phyloP scores from a whole-genome alignment of 75 land plant species.

The Cunninghamia lanceolata region DNA sequence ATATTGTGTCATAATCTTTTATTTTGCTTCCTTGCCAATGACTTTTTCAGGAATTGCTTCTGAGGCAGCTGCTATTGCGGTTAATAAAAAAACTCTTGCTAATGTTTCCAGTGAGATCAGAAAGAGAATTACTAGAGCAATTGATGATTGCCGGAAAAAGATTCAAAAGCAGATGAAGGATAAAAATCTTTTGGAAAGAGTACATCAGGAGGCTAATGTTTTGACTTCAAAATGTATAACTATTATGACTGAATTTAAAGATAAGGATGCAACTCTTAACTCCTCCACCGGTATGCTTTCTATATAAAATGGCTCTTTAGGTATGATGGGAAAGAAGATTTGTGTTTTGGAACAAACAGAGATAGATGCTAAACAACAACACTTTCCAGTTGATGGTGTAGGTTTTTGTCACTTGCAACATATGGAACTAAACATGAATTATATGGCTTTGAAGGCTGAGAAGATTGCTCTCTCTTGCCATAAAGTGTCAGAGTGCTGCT shows the following conservation, averaged over 20 bases:
- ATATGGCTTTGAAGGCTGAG: slow-evolving; percentile 5
- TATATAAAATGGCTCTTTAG: neutral
- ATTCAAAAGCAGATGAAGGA: slow-evolving; percentile 7
- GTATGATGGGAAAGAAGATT: neutral
- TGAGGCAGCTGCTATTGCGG: slow-evolving; percentile 32
- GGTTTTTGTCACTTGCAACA: neutral
- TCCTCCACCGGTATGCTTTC: neutral
- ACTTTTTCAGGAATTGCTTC: slow-evolving; percentile 25
- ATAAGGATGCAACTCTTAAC: neutral
- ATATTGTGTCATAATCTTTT: neutral
- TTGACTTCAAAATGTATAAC: too few species aligned
- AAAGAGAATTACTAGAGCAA: slow-evolving; percentile 28
- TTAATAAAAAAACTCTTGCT: slow-evolving; percentile 33
- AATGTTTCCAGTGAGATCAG: slow-evolving; percentile 36
- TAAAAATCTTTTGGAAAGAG: neutral
- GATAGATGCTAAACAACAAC: neutral
- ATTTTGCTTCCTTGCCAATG: neutral
- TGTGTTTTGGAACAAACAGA: neutral
- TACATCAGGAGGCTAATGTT: neutral
- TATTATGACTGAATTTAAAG: neutral
- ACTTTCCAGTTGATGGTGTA: neutral
- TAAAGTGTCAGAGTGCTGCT: slow-evolving; percentile 21
- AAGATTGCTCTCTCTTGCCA: too few species aligned
- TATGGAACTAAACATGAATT: neutral
- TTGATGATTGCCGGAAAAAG: slow-evolving; percentile 22